Evolutionary conservation across 2,329 filamentous ascomycete species (phyloP), one percentile per base, ranked within the genome.

Genomic region (Monilinia vaccinii-corymbosi): DNA sequence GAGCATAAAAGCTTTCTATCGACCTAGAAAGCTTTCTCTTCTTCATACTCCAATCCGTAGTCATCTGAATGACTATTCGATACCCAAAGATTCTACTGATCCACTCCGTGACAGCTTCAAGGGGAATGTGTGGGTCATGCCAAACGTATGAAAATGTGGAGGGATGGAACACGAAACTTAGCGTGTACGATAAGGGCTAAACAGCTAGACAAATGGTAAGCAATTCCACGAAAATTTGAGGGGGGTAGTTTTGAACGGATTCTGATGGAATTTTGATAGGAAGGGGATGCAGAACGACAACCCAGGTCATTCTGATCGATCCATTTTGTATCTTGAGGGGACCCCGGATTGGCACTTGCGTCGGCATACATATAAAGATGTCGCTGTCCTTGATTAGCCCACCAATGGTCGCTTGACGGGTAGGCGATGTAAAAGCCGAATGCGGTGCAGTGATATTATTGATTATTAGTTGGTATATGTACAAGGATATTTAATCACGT

Each of bases 401-500:
- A n/a, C n/a, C n/a, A n/a, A n/a, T n/a, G n/a, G n/a, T 44, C 28
- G 13, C 16, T 44, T 44, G 11, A 44, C 51, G 25, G 18, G 13
- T 53, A 55, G 13, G n/a, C 38, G 38, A 53, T 23, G 38, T 25
- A 18, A 45, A 34, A 44, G 10, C 13, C 10, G 32, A 3, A 53
- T 53, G 38, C 10, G 21, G 51, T 53, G 21, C 38, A 18, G 21
- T 55, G 21, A 7, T 13, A 55, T 55, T 44, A 53, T 44, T 32
- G 38, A 38, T 18, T 55, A 34, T 31, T 44, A 14, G 28, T n/a
- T 18, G 13, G 16, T 23, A 18, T 56, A 31, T 23, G 16, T 46
- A 49, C 55, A 56, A 56, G 14, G 53, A 42, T 10, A 13, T 36
- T 65, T 58, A 70, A 56, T 69, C 66, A n/a, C 62, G 53, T 63